Evolutionary conservation across 2,329 filamentous ascomycete genomes (phyloP).

Genomic region (Apiospora arundinis): DNA sequence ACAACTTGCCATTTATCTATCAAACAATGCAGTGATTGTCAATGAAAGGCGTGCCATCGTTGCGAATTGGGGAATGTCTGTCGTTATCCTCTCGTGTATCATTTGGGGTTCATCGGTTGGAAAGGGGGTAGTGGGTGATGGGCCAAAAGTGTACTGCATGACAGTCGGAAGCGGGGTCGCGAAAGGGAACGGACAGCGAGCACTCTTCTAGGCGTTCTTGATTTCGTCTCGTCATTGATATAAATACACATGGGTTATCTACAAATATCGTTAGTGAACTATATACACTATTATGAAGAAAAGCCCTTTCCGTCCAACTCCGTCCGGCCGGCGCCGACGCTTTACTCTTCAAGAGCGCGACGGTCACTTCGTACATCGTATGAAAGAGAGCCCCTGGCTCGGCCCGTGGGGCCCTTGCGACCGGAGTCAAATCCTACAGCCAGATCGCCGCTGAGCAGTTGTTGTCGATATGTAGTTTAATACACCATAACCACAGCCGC

Average conservation of each 20-base stretch:
- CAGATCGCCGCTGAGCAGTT: not conserved
- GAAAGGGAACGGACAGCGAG: not conserved
- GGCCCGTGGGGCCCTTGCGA: not conserved
- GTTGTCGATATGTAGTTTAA: not conserved
- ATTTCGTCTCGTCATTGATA: not conserved
- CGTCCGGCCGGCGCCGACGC: not conserved
- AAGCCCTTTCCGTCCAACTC: not conserved
- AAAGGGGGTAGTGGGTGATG: not conserved
- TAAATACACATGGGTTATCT: not conserved
- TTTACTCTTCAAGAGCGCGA: not conserved
- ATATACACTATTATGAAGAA: not conserved
- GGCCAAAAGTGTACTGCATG: no score
- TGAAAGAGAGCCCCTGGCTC: not conserved
- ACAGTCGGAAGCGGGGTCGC: no score
- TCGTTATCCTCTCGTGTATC: not conserved
- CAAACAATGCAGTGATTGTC: no score
- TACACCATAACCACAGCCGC: not conserved
- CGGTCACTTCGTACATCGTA: not conserved
- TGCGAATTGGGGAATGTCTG: not conserved
- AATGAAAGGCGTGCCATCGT: no score
- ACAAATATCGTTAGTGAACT: not conserved
- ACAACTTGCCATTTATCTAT: no score
- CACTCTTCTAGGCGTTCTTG: not conserved
- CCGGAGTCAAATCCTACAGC: not conserved
- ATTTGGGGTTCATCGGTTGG: no score